These are phyloP conservation scores for Polytrichum commune DNA, from an alignment of 225 moss, liverwort and hornwort genomes.

Conservation along the genomic window DNA sequence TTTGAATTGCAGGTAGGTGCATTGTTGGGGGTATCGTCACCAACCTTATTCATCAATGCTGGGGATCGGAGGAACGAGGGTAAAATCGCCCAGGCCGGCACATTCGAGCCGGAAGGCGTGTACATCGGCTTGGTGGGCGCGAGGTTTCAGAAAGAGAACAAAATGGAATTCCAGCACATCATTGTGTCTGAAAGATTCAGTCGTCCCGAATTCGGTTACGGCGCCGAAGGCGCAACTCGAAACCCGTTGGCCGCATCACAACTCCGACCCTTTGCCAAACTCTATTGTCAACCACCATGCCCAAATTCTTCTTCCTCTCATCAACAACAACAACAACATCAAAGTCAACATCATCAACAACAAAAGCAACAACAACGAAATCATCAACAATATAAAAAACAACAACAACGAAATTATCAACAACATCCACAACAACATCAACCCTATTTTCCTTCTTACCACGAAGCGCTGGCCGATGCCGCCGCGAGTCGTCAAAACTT, in stretches of 20 bases:
- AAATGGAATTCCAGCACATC: constrained; percentile 8
- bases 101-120: constrained; percentile 4
- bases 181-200: constrained; percentile 4
- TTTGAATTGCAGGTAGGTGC: constrained; percentile 2
- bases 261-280: constrained; percentile 2
- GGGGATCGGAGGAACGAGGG: background rate
- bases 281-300: constrained; percentile 1
- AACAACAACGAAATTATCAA: too few species aligned
- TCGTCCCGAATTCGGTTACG: constrained; percentile 1
- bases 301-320: background rate
- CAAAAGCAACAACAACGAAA: too few species aligned
- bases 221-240: background rate
- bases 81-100: background rate
- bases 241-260: constrained; percentile 1
- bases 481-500: background rate
- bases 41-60: constrained; percentile 6
- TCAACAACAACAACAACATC: too few species aligned
- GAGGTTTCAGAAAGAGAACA: constrained; percentile 4
- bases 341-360: too few species aligned
- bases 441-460: background rate
- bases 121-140: constrained; percentile 3
- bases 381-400: too few species aligned
- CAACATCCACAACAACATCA: background rate
- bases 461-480: background rate
- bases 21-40: constrained; percentile 5